A percentile compares a stretch with the other conserved stretches of the same genome.
These are phyloP conservation scores for Helicocarpus griseus DNA, from an alignment of 2,329 filamentous ascomycete genomes.

Conservation along the genomic window DNA sequence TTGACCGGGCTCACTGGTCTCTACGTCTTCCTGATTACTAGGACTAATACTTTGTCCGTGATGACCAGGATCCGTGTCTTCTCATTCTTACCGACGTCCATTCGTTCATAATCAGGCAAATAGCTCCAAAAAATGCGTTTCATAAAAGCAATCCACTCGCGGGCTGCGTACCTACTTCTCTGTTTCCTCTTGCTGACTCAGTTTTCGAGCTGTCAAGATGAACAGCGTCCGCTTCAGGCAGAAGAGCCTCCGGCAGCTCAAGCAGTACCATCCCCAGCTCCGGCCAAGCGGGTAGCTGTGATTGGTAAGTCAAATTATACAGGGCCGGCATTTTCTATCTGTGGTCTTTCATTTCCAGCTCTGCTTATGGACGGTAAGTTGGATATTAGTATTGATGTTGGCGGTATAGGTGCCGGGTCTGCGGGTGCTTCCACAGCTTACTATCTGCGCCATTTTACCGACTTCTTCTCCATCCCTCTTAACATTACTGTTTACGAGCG, in stretches of 20 bases:
- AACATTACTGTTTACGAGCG: conserved; percentile 87
- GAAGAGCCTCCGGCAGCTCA: neutral
- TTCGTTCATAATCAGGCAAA: neutral
- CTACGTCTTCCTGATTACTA: no score
- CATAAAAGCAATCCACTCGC: neutral
- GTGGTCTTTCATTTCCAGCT: neutral
- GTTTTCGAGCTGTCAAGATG: neutral
- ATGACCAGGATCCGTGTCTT: no score
- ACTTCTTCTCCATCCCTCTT: conserved; percentile 48
- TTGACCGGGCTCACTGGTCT: no score
- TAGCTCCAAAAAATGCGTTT: neutral
- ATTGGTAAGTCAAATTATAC: neutral
- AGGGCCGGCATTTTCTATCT: neutral
- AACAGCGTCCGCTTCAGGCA: neutral
- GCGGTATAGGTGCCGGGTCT: conserved; percentile 66
- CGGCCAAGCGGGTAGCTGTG: neutral
- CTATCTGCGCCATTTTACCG: conserved; percentile 63
- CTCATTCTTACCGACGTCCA: neutral
- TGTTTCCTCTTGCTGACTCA: neutral
- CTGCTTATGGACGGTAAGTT: neutral
- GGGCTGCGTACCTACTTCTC: neutral
- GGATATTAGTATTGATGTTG: neutral
- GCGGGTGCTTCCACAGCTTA: conserved; percentile 82
- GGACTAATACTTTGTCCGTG: no score
- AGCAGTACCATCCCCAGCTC: neutral